Percentiles rank a stretch among this genome's conserved stretches.
These are phyloP conservation scores for Clausena lansium DNA, from an alignment of 345 rosid genomes.

Conservation along the genomic window DNA sequence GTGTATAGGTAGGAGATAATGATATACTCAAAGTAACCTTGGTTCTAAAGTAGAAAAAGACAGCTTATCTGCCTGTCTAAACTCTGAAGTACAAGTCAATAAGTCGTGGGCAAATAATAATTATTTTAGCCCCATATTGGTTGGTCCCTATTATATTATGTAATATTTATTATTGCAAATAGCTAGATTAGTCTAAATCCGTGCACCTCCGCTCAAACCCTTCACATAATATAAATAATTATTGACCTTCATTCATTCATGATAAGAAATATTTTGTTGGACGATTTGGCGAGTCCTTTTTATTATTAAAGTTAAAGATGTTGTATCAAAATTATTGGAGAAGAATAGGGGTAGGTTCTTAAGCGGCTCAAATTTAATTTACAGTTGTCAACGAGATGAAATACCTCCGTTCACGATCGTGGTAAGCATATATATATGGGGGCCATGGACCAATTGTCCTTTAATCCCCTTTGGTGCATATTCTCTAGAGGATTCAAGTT, in stretches of 20 bases:
- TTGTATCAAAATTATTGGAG: too few relatives aligned
- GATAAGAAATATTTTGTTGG: too few relatives aligned
- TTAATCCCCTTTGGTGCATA: conserved; percentile 4
- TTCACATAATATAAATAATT: too few relatives aligned
- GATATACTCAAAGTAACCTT: not conserved
- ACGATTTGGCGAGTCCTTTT: too few relatives aligned
- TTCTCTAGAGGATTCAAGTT: not conserved
- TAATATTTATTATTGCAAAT: too few relatives aligned
- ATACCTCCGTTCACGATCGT: not conserved
- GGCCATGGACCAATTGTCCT: conserved; percentile 6
- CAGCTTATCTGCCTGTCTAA: not conserved
- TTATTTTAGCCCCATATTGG: not conserved
- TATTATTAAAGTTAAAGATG: too few relatives aligned
- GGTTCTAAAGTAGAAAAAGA: not conserved
- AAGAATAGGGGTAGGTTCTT: not conserved
- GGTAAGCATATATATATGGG: not conserved
- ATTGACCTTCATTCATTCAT: not conserved
- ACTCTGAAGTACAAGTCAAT: not conserved
- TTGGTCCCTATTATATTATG: not conserved
- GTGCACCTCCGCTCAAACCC: too few relatives aligned
- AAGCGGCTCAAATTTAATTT: not conserved
- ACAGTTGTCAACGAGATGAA: not conserved
- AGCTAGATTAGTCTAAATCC: too few relatives aligned
- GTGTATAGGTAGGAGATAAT: not conserved
- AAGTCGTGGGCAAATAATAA: too few relatives aligned